phyloP scores from a whole-genome alignment of 148 eudicot species.

The Rhododendron mucronatum region DNA sequence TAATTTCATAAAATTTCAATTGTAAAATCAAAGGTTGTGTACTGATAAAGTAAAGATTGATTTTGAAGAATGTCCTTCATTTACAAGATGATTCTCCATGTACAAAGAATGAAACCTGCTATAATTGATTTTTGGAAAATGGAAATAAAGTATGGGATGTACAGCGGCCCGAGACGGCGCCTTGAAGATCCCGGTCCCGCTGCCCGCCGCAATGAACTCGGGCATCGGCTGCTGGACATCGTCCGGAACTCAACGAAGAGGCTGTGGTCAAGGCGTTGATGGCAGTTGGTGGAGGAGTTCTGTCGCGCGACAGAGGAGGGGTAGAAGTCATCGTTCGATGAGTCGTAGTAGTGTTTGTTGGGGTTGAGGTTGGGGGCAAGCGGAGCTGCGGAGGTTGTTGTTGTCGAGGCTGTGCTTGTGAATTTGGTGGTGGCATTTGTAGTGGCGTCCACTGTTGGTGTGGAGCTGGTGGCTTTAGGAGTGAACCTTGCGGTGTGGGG shows the following conservation, averaged over 20 bases:
- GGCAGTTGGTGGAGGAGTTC: not conserved
- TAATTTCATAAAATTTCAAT: too few relatives aligned
- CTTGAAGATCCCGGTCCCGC: conserved; percentile 53
- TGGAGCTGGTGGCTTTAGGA: conserved; percentile 59
- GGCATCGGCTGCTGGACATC: conserved; percentile 30
- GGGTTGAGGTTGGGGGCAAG: conserved; percentile 13
- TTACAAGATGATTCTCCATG: too few relatives aligned
- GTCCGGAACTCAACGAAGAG: conserved; percentile 15
- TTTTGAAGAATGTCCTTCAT: too few relatives aligned
- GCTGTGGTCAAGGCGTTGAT: conserved; percentile 19
- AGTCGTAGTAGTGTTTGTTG: conserved; percentile 6
- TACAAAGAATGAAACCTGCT: too few relatives aligned
- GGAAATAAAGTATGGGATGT: conserved; percentile 35
- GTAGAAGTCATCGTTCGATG: conserved; percentile 32
- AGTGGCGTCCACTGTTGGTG: conserved; percentile 30
- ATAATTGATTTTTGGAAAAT: too few relatives aligned
- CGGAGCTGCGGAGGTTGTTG: not conserved
- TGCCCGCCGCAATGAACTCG: conserved; percentile 51
- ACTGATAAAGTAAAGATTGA: too few relatives aligned
- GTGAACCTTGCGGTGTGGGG: conserved; percentile 32
- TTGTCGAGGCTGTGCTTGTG: conserved; percentile 82
- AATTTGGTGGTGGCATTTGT: conserved; percentile 29
- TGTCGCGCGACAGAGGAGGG: conserved; percentile 16
- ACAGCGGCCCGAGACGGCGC: conserved; percentile 66
- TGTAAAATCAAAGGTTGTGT: too few relatives aligned